Evolutionary conservation across 1,284 basidiomycete genomes (phyloP), one percentile per base, ranked within the genome.

Genomic region (Amylostereum areolatum): DNA sequence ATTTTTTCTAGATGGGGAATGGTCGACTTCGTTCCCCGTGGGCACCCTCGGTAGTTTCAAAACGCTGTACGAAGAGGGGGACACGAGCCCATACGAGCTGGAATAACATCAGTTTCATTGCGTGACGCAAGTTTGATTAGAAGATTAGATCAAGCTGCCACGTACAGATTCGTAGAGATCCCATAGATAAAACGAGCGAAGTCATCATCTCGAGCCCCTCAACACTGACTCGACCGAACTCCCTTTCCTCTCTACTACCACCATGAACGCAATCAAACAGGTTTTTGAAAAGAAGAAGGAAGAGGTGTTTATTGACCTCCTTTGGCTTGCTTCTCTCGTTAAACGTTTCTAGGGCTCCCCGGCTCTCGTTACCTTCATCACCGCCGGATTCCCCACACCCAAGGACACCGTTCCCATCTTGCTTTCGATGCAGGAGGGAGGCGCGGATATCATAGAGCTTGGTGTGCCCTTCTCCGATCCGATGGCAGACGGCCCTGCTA

Each of bases 391-490:
- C 69, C 94, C 93, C 27, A 81, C 74, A 9, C 68, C 69, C 47
- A 74, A 84, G 59, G 85, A 89, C 53, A 97, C 96, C 1, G 91
- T 97, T 11, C 83, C 90, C 3, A 76, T 96, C 49, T 69, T 98
- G 73, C 81, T 98, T 35, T 89, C 89, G 24, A 89, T 99, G 80
- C 87, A 98, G 68, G 78, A 80, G 42, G 96, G 95, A 44, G 97
- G 96, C 25, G 83, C 92, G 43, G 94, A 98, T 66, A 83, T 98
- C 57, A 96, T 99, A 57, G 96, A 99, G 69, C 79, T 99, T 32
- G 97, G 97, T 28, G 80, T 98, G 34, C 96, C 94, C 0, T 98
- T 97, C 74, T 94, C 90, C 50, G 96, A 99, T 72, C 96, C 96
- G 7, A 91, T 94, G 59, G 96, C 93, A 1, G 96, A 99, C 70